Evolutionary conservation across 2,329 filamentous ascomycete genomes (phyloP).

Genomic region (Diaporthe vaccinii): DNA sequence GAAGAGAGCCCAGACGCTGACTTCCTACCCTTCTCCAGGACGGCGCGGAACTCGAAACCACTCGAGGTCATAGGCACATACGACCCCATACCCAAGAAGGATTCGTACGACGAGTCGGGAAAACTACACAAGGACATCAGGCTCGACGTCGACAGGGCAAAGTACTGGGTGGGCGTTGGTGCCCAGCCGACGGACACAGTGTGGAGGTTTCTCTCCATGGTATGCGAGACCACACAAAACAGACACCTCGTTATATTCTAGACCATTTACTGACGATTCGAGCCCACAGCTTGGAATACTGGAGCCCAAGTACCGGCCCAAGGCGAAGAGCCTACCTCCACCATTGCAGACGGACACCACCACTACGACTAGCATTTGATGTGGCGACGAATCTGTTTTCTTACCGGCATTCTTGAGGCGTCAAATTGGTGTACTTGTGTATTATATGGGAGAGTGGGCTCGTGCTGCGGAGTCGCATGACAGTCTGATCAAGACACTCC

Average conservation of each 20-base stretch:
- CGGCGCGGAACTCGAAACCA: conserved; percentile 87
- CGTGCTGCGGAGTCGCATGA: conserved; percentile 3
- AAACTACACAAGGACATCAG: conserved; percentile 91
- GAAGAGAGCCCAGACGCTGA: neutral
- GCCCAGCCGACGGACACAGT: conserved; percentile 93
- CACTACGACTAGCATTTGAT: conserved; percentile 37
- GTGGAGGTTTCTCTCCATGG: conserved; percentile 89
- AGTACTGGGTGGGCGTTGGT: conserved; percentile 97
- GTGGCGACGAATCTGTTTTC: neutral
- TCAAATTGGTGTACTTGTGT: conserved; percentile 24
- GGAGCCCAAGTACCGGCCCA: conserved; percentile 53
- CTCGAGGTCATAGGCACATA: conserved; percentile 92
- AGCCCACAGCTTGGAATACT: conserved; percentile 52
- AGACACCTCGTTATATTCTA: neutral
- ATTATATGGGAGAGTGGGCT: conserved; percentile 30
- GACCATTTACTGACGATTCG: conserved; percentile 23
- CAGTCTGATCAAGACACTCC: conserved; percentile 2
- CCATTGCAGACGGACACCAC: conserved; percentile 19
- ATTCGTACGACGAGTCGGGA: conserved; percentile 72
- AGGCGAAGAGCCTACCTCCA: conserved; percentile 42
- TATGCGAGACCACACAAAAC: conserved; percentile 51
- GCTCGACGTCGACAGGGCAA: conserved; percentile 83
- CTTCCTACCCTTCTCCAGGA: conserved; percentile 62
- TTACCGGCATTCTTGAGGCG: conserved; percentile 31
- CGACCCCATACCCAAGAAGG: conserved; percentile 74